phyloP scores from a whole-genome alignment of 2,329 filamentous ascomycete genomes.

The Rhynchosporium secalis region DNA sequence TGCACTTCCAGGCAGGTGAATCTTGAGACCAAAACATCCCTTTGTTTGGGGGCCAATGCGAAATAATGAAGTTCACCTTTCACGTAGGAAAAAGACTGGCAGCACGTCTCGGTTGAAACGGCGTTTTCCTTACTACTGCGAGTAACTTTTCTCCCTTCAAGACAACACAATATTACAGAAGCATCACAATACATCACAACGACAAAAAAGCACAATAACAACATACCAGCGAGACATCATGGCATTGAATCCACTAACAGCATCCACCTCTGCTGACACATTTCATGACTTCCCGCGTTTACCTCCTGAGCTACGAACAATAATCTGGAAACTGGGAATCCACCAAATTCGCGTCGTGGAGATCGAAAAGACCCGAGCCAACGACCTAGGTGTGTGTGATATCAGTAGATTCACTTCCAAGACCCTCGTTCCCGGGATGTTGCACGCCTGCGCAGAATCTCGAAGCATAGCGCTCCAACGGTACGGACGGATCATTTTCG shows the following conservation, averaged over 20 bases:
- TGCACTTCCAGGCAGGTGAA: no score
- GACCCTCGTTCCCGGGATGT: constrained; percentile 10
- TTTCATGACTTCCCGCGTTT: constrained; percentile 5
- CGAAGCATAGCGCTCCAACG: constrained; percentile 5
- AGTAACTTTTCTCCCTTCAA: no score
- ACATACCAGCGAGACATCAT: not conserved
- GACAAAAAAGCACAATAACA: not conserved
- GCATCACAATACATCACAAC: no score
- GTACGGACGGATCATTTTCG: constrained; percentile 9
- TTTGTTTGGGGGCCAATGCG: no score
- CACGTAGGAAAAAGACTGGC: no score
- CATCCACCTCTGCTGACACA: not conserved
- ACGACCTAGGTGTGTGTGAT: not conserved
- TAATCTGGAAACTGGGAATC: constrained; percentile 1
- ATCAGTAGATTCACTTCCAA: not conserved
- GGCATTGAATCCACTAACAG: not conserved
- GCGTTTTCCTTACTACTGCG: no score
- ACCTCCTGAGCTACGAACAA: not conserved
- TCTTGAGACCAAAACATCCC: no score
- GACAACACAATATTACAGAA: no score
- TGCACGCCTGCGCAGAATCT: constrained; percentile 15
- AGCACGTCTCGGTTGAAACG: no score
- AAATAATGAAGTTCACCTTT: no score
- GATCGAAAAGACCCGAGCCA: not conserved
- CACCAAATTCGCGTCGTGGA: constrained; percentile 9